These are phyloP conservation scores for Pleurotus giganteus DNA, from an alignment of 768 basidiomycete genomes.

Conservation along the genomic window DNA sequence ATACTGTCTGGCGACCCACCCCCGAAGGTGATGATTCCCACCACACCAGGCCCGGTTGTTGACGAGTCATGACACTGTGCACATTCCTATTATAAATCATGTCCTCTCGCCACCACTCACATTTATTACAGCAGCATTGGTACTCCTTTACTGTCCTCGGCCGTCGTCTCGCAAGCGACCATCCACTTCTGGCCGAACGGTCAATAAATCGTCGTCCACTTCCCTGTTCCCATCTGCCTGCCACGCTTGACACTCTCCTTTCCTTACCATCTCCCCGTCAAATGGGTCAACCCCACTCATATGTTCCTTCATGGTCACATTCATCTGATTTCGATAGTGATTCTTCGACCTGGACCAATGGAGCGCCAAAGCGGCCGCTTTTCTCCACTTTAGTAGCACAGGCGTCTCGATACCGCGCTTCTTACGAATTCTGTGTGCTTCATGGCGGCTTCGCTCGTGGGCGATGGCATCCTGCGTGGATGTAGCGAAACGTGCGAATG, in stretches of 20 bases:
- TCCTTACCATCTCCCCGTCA: constrained; percentile 52
- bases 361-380: constrained; percentile 36
- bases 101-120: not conserved
- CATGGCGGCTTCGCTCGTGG: constrained; percentile 44
- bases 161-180: constrained; percentile 61
- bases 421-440: constrained; percentile 13
- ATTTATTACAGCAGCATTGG: not conserved
- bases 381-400: constrained; percentile 46
- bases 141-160: constrained; percentile 17
- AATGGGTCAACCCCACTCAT: constrained; percentile 78
- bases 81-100: not conserved
- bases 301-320: constrained; percentile 63
- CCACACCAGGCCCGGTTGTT: constrained; percentile 17
- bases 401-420: constrained; percentile 18
- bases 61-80: constrained; percentile 20
- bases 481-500: constrained; percentile 32
- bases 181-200: constrained; percentile 64
- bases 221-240: constrained; percentile 16
- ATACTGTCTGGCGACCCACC: constrained; percentile 54
- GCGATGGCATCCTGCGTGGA: constrained; percentile 43
- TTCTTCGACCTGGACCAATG: constrained; percentile 44
- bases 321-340: constrained; percentile 60
- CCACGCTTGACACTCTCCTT: constrained; percentile 23
- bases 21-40: constrained; percentile 32
- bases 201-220: constrained; percentile 47